A percentile compares a stretch with the other conserved stretches of the same genome.
These are phyloP conservation scores for Pulveroboletus sp. DNA, from an alignment of 768 basidiomycete genomes.

Conservation along the genomic window DNA sequence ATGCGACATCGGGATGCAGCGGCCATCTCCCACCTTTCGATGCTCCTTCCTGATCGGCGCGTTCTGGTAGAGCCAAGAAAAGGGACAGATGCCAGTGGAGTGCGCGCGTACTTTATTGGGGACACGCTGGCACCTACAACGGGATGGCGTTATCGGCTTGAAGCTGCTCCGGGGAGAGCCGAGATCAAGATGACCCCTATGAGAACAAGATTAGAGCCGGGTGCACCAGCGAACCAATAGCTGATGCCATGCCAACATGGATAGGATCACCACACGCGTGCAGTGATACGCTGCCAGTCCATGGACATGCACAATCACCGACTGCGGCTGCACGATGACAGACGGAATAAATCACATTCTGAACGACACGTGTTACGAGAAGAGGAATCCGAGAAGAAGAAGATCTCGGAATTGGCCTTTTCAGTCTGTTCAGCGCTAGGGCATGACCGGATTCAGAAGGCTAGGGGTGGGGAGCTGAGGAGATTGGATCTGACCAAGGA, in stretches of 20 bases:
- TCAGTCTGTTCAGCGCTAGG: slow-evolving; percentile 5
- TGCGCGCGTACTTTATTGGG: background rate
- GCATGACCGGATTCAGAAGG: slow-evolving; percentile 17
- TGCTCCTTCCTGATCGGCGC: slow-evolving; percentile 8
- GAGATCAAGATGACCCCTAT: slow-evolving; percentile 12
- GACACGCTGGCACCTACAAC: background rate
- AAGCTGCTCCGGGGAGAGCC: slow-evolving; percentile 7
- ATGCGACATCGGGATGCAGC: background rate
- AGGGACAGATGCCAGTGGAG: background rate
- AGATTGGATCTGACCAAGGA: slow-evolving; percentile 21
- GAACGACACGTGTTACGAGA: slow-evolving; percentile 4
- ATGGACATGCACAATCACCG: background rate
- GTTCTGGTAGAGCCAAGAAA: background rate
- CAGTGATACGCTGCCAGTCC: slow-evolving; percentile 2
- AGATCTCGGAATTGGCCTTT: slow-evolving; percentile 9
- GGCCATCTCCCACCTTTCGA: background rate
- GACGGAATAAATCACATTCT: slow-evolving; percentile 15
- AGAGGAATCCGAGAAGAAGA: slow-evolving; percentile 8
- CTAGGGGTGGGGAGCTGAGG: slow-evolving; percentile 11
- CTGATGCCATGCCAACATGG: too few relatives aligned
- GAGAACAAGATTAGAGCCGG: background rate
- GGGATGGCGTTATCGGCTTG: background rate
- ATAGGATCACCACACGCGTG: slow-evolving; percentile 8
- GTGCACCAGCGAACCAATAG: too few relatives aligned
- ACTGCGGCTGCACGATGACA: slow-evolving; percentile 10